Evolutionary conservation across 257 asterid genomes (phyloP).

Genomic region (Handroanthus guayacan): DNA sequence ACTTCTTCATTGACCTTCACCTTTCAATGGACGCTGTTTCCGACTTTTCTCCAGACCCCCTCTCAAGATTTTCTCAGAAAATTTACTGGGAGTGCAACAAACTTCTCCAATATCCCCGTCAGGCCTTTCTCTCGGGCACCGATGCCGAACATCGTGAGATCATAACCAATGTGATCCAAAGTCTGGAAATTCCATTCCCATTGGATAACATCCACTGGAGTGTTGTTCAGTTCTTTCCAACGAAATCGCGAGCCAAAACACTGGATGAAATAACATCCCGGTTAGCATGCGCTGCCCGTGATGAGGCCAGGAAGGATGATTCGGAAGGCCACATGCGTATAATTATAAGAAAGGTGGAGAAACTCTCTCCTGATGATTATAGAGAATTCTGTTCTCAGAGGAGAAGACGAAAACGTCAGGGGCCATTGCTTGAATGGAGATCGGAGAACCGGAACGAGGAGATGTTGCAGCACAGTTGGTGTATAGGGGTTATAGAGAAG

Average conservation of each 20-base stretch:
- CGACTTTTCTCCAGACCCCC: background rate
- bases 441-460: conserved; percentile 12
- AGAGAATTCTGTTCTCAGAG: no score
- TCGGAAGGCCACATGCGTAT: background rate
- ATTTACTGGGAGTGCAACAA: background rate
- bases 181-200: conserved; percentile 19
- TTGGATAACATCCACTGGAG: conserved; percentile 30
- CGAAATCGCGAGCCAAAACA: background rate
- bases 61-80: background rate
- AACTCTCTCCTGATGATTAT: background rate
- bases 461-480: background rate
- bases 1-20: background rate
- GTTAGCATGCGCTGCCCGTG: background rate
- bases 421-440: conserved; percentile 22
- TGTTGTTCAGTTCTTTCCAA: background rate
- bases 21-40: background rate
- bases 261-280: conserved; percentile 7
- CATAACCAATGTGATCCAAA: background rate
- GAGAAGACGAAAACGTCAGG: background rate
- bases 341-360: background rate
- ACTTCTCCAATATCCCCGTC: background rate
- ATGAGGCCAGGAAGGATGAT: background rate
- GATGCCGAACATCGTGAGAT: background rate
- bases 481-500: background rate
- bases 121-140: background rate